Evolutionary conservation across 2,329 filamentous ascomycete species (phyloP).

Genomic region (Fusarium circinatum): DNA sequence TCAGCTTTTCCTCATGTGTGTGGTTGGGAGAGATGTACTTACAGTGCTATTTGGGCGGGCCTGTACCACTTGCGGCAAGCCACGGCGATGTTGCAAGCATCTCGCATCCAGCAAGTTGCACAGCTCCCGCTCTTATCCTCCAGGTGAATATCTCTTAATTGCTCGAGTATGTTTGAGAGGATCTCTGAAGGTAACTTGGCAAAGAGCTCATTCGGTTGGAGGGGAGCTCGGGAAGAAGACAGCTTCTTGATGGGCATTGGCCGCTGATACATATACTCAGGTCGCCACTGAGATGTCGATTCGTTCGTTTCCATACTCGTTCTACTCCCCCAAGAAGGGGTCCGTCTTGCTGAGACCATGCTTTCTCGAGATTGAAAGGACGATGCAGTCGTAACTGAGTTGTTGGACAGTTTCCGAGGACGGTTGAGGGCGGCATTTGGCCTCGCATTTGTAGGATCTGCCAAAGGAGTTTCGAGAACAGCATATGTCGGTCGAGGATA

Average conservation of each 20-base stretch:
- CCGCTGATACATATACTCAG: conserved; percentile 37
- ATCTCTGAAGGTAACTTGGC: conserved; percentile 68
- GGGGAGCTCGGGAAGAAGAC: conserved; percentile 38
- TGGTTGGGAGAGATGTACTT: conserved; percentile 42
- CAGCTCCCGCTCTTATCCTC: conserved; percentile 61
- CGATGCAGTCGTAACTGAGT: conserved; percentile 40
- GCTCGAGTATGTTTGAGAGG: conserved; percentile 64
- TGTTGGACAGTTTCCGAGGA: conserved; percentile 50
- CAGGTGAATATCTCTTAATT: conserved; percentile 64
- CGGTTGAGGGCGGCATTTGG: conserved; percentile 46
- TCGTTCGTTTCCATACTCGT: conserved; percentile 56
- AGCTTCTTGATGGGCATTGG: conserved; percentile 38
- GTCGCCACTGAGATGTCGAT: conserved; percentile 38
- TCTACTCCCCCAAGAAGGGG: conserved; percentile 50
- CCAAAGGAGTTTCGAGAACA: conserved; percentile 45
- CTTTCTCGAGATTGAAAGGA: conserved; percentile 47
- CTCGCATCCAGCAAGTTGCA: conserved; percentile 73
- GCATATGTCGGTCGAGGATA: conserved; percentile 47
- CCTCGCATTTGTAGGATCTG: conserved; percentile 37
- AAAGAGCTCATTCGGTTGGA: conserved; percentile 63
- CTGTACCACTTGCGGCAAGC: conserved; percentile 63
- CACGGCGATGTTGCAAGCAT: conserved; percentile 62
- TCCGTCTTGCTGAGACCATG: conserved; percentile 42
- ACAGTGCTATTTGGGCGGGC: conserved; percentile 62
- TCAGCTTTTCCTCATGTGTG: conserved; percentile 15